Evolutionary conservation across 164 flowering plant genomes (phyloP).

Genomic region (Aristolochia fimbriata): DNA sequence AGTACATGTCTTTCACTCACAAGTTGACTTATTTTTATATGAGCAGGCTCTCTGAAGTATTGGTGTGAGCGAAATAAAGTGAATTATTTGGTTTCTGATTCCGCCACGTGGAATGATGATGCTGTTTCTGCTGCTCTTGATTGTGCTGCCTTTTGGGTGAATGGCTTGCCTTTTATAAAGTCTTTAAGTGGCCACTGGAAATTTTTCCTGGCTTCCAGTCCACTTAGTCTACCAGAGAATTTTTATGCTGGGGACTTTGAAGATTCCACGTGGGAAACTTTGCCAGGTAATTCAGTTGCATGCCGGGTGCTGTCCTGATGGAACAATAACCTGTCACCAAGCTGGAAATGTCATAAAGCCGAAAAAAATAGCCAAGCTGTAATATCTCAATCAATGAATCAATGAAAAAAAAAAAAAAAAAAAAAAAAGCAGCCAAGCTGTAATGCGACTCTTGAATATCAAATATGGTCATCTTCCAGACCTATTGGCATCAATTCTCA

Average conservation of each 20-base stretch:
- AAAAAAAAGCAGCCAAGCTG: too few relatives aligned
- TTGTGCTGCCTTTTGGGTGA: conserved; percentile 73
- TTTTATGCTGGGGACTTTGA: conserved; percentile 46
- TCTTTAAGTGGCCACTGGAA: conserved; percentile 89
- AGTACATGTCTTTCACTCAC: neutral
- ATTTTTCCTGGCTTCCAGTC: conserved; percentile 62
- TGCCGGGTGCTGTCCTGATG: neutral
- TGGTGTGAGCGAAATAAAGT: conserved; percentile 84
- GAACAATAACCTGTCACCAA: too few relatives aligned
- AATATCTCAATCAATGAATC: too few relatives aligned
- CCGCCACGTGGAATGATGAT: conserved; percentile 86
- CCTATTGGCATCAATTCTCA: too few relatives aligned
- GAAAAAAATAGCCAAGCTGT: too few relatives aligned
- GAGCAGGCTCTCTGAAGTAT: conserved; percentile 67
- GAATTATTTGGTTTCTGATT: conserved; percentile 38
- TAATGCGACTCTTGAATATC: too few relatives aligned
- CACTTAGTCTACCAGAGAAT: conserved; percentile 41
- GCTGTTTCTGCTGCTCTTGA: conserved; percentile 73
- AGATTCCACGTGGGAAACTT: conserved; percentile 62
- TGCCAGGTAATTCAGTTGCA: conserved; percentile 50
- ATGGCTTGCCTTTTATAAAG: conserved; percentile 74
- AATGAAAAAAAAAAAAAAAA: too few relatives aligned
- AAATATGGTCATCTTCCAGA: too few relatives aligned
- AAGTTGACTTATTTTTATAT: conserved; percentile 6
- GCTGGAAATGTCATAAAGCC: too few relatives aligned